Percentiles rank a stretch among this genome's conserved stretches.
These are phyloP conservation scores for Rosa persica DNA, from an alignment of 306 rosid species.

Conservation along the genomic window DNA sequence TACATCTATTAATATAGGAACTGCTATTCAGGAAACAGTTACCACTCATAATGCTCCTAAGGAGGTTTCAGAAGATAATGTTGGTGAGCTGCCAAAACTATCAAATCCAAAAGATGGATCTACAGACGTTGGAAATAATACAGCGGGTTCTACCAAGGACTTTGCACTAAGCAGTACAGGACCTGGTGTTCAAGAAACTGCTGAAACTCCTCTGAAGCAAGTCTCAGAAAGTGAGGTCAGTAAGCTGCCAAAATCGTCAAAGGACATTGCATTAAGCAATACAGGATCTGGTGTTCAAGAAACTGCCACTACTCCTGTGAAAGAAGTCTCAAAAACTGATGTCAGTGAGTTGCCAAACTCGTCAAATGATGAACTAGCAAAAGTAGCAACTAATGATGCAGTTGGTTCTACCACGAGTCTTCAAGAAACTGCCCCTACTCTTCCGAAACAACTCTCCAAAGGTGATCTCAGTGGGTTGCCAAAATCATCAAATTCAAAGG, in stretches of 20 bases:
- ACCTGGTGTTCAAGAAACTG: not conserved
- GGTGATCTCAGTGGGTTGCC: not conserved
- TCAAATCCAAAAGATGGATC: not conserved
- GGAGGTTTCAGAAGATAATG: not conserved
- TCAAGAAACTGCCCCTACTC: not conserved
- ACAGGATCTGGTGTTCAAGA: not conserved
- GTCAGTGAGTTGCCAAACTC: constrained; percentile 32
- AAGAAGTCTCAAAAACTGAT: constrained; percentile 32
- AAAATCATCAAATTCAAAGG: not conserved
- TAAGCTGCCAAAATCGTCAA: not conserved
- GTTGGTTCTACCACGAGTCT: constrained; percentile 11
- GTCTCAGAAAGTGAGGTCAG: not conserved
- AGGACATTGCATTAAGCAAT: not conserved
- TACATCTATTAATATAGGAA: not conserved
- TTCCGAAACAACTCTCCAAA: not conserved
- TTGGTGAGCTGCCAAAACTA: not conserved
- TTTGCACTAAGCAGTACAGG: not conserved
- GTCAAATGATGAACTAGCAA: constrained; percentile 9
- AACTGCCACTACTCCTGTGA: constrained; percentile 27
- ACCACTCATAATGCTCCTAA: not conserved
- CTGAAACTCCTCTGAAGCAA: not conserved
- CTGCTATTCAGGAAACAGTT: not conserved
- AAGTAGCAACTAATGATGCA: constrained; percentile 31
- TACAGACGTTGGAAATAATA: not conserved
- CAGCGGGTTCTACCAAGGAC: not conserved